Evolutionary conservation across 2,329 filamentous ascomycete species (phyloP), one percentile per base, ranked within the genome.

Genomic region (Neopestalotiopsis sp.): DNA sequence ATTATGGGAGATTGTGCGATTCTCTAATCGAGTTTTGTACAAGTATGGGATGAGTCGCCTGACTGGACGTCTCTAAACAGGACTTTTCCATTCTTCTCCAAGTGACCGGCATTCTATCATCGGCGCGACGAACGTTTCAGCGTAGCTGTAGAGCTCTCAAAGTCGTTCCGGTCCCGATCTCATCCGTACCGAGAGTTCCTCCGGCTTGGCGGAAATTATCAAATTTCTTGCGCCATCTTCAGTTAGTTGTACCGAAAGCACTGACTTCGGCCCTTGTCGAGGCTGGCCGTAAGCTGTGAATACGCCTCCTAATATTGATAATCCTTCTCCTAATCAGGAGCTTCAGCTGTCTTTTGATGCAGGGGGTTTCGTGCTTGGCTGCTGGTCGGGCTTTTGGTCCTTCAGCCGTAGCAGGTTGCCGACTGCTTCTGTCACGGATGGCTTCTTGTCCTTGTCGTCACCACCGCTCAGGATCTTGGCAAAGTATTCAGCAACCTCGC

Each of bases 401-500:
- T 34, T 30, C 59, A 34, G 30, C n/a, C 34, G 30, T 30, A 38
- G 14, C 13, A 62, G 34, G 10, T 40, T 62, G 64, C 68, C 64
- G 65, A 69, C 40, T 69, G 70, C 28, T 69, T 57, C 57, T 17
- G 58, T 61, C 45, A 58, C 64, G n/a, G 63, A 61, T 69, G 71
- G 34, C 67, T 68, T 63, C 71, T 70, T 69, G 75, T 73, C 79
- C 74, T 79, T 83, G 73, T 84, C 77, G 68, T 86, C 86, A 71
- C 87, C 87, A 71, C 88, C 88, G 67, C 88, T 85, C 71, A 94
- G 84, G 34, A 89, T 72, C 77, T 88, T 81, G 72, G 87, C 82
- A 80, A 91, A 80, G 87, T 89, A 87, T 81, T 89, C 85, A 77
- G 90, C 88, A 70, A 91, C 81, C 75, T 91, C 85, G 73, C 84